These are phyloP conservation scores for Citrus glauca DNA, from an alignment of 345 rosid species.

Conservation along the genomic window DNA sequence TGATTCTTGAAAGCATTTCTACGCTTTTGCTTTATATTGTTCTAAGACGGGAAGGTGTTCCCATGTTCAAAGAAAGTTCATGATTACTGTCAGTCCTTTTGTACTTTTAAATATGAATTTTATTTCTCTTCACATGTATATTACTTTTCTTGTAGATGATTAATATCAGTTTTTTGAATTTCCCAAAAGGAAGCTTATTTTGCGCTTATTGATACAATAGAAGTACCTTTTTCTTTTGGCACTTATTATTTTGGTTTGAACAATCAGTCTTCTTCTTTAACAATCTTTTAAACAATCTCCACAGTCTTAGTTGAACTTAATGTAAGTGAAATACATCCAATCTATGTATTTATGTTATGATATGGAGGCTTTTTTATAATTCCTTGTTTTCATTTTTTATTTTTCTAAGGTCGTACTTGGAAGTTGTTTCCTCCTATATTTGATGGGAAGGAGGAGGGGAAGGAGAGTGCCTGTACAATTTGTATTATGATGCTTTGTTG, in stretches of 20 bases:
- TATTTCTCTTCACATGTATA: neutral
- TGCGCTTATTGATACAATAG: neutral
- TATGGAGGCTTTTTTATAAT: too few relatives aligned
- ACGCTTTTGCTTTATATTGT: neutral
- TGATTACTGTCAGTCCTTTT: neutral
- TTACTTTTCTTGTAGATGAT: neutral
- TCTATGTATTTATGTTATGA: too few relatives aligned
- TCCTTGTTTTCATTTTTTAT: too few relatives aligned
- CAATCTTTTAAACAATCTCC: neutral
- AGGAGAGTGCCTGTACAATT: neutral
- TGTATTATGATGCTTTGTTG: neutral
- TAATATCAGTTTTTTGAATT: too few relatives aligned
- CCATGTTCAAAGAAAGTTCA: neutral
- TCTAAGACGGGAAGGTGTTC: neutral
- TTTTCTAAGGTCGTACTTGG: too few relatives aligned
- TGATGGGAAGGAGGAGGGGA: too few relatives aligned
- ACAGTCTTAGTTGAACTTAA: too few relatives aligned
- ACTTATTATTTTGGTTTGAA: too few relatives aligned
- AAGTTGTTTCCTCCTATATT: neutral
- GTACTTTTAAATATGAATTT: neutral
- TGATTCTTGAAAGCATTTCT: neutral
- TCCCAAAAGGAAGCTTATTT: neutral
- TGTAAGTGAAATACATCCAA: too few relatives aligned
- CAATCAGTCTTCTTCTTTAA: neutral
- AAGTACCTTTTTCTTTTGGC: neutral